Conservation (phyloP, 2,329 filamentous ascomycete species). For the Calonectria fujianensis region DNA sequence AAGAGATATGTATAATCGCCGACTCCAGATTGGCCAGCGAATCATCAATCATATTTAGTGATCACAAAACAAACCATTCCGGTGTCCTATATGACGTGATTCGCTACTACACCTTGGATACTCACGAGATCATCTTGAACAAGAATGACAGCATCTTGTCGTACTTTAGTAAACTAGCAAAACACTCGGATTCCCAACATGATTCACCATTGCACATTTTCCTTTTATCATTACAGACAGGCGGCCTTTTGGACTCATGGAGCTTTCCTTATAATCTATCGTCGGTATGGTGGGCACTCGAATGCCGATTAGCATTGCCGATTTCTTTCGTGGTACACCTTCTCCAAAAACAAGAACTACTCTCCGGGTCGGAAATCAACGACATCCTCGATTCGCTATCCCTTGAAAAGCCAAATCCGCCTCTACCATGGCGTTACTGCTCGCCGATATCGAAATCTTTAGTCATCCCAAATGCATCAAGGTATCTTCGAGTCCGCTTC, state of each 20-base stretch:
- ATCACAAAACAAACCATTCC: neutral
- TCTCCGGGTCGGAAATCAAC: neutral
- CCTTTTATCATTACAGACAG: neutral
- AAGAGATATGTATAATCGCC: neutral
- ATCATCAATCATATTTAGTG: neutral
- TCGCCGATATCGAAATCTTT: neutral
- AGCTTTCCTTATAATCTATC: neutral
- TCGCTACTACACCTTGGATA: neutral
- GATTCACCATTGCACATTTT: neutral
- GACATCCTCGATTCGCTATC: neutral
- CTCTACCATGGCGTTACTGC: neutral
- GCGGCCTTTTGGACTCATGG: neutral
- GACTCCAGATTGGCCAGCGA: neutral
- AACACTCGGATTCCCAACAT: neutral
- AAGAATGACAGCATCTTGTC: neutral
- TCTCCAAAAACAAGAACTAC: neutral
- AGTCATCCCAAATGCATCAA: neutral
- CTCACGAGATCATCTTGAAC: neutral
- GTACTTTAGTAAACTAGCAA: neutral
- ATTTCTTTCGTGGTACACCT: neutral
- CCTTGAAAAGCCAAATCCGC: neutral
- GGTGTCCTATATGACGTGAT: neutral
- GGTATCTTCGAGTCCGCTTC: neutral
- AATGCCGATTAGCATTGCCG: neutral
- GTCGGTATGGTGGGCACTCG: neutral